Evolutionary conservation across 768 basidiomycete genomes (phyloP), one percentile per base, ranked within the genome.

Genomic region (Pulveroboletus sp.): DNA sequence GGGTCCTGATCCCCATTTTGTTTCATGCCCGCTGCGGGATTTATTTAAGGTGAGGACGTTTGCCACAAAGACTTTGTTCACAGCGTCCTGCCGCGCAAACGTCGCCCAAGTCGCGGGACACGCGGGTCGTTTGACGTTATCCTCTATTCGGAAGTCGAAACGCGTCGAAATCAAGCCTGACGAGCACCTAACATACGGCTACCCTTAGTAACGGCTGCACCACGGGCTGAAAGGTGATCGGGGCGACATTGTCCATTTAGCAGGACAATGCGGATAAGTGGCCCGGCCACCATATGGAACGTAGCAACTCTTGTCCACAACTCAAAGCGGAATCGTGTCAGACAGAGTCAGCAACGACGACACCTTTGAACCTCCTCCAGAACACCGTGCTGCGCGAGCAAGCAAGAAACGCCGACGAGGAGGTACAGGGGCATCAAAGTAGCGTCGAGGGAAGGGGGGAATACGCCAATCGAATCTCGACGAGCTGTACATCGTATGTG

Each of bases 381-480:
- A 21, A 5, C n/a, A 14, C 1, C 10, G 6, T 24, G 5, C 24
- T 28, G 6, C 15, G 26, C 31, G 8, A 0, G 41, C 9, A 13
- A 1, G 26, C 39, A 58, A 42, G 46, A 58, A 38, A 15, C 57
- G 52, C 21, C 39, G 43, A 18, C 49, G 46, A 31, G 38, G 28
- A 6, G 27, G 27, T 27, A 8, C 28, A 24, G 47, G 21, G 21
- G 15, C 11, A 28, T 43, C 39, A 9, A 60, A 60, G 54, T 39
- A 45, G 8, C 42, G 24, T 49, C 45, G 47, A 27, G 32, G 10
- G 7, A 32, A 47, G 21, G 42, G 40, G 21, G 57, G 49, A 17
- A 24, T 60, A 14, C 47, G 28, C 38, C 50, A 46, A 27, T 40
- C 58, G 37, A 60, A 63, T 50, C n/a, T 65, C 18, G 64, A 55